Conservation (phyloP, 768 basidiomycete species). For the Ramaria sp. region DNA sequence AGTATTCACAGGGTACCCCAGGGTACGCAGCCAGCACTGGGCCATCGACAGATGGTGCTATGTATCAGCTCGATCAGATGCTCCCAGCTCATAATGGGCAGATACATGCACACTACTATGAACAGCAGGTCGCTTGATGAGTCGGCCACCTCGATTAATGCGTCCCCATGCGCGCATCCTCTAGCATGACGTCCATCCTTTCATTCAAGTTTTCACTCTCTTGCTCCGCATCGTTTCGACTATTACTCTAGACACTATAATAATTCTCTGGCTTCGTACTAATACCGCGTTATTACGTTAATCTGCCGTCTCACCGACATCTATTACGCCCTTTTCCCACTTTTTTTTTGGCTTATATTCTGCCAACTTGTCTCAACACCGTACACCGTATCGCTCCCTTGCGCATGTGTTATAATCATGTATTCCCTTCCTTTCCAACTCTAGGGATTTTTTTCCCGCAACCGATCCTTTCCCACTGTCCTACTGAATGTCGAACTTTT, state of each 20-base stretch:
- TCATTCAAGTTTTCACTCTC: neutral
- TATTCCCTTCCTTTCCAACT: neutral
- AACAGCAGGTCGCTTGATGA: neutral
- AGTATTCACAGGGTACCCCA: too few relatives aligned
- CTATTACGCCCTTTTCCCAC: neutral
- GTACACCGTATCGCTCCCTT: neutral
- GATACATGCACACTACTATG: neutral
- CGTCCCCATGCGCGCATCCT: neutral
- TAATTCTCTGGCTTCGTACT: neutral
- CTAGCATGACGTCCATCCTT: neutral
- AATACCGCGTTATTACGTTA: neutral
- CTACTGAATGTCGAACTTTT: too few relatives aligned
- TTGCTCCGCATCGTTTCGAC: neutral
- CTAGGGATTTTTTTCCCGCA: neutral
- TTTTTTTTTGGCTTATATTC: neutral
- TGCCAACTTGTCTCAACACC: neutral
- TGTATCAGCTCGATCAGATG: too few relatives aligned
- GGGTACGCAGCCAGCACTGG: too few relatives aligned
- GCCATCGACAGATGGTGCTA: too few relatives aligned
- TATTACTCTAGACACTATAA: neutral
- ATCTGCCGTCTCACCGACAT: neutral
- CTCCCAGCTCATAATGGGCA: too few relatives aligned
- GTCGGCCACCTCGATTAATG: neutral
- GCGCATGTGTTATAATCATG: conserved; percentile 5
- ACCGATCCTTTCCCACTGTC: too few relatives aligned